Conservation (phyloP, 78 protist genomes). For the Cavenderia fasciculata region DNA sequence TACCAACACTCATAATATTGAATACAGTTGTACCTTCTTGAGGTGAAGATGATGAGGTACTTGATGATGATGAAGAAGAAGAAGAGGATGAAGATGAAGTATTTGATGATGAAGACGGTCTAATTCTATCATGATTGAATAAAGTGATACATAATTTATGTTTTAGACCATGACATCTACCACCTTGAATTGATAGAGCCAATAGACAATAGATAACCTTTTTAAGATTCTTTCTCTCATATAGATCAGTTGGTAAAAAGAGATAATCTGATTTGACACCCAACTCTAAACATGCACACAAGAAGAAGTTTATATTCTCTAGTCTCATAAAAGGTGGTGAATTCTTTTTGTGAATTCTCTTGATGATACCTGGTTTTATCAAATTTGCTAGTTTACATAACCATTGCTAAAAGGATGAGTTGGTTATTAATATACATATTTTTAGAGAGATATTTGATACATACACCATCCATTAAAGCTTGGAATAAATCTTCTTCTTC, state of each 20-base stretch:
- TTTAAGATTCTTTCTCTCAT: constrained; percentile 78
- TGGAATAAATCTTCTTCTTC: constrained; percentile 64
- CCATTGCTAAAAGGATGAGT: constrained; percentile 7
- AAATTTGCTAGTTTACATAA: constrained; percentile 66
- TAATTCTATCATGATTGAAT: constrained; percentile 8
- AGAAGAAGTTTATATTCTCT: constrained; percentile 82
- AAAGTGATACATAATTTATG: constrained; percentile 54
- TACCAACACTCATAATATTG: neutral
- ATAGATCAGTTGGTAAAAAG: constrained; percentile 71
- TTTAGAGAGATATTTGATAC: neutral
- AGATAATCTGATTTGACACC: constrained; percentile 67
- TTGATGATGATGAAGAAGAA: neutral
- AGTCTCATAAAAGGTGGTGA: constrained; percentile 58
- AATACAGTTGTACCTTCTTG: neutral
- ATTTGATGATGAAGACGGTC: neutral
- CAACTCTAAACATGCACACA: constrained; percentile 68
- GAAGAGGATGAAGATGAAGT: neutral
- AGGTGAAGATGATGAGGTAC: neutral
- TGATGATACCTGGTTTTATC: constrained; percentile 70
- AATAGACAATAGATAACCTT: constrained; percentile 77
- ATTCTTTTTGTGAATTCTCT: constrained; percentile 45
- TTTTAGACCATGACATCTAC: constrained; percentile 21
- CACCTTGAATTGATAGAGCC: constrained; percentile 66
- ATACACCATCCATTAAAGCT: constrained; percentile 50
- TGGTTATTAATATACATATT: neutral